Conservation (phyloP, 805 yeast genomes). For the Pichia nakasei region DNA sequence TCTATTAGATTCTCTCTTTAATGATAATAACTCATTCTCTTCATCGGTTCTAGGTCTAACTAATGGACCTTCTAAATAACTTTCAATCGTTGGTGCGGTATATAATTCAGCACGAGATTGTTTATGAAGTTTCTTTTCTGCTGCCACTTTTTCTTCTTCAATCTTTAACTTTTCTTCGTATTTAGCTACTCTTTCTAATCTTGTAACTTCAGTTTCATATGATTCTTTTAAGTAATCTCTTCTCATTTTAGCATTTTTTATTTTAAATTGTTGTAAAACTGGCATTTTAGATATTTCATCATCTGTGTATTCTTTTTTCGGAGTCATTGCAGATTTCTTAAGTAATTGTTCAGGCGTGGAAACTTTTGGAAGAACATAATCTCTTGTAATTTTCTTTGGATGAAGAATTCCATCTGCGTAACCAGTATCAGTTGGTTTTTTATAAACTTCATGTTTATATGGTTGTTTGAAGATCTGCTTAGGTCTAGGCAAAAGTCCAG, state of each 20-base stretch:
- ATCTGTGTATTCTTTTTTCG: constrained; percentile 27
- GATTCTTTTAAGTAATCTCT: constrained; percentile 62
- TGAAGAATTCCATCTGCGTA: constrained; percentile 64
- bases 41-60: constrained; percentile 66
- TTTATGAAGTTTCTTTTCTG: constrained; percentile 25
- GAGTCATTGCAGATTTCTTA: constrained; percentile 39
- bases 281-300: constrained; percentile 30
- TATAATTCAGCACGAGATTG: constrained; percentile 45
- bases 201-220: constrained; percentile 31
- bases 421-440: constrained; percentile 46
- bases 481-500: constrained; percentile 75
- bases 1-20: constrained; percentile 64
- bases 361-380: constrained; percentile 42
- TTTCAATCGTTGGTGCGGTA: constrained; percentile 75
- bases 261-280: constrained; percentile 35
- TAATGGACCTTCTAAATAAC: constrained; percentile 56
- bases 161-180: constrained; percentile 18
- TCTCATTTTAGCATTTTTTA: constrained; percentile 55
- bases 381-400: constrained; percentile 56
- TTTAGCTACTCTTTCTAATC: constrained; percentile 26
- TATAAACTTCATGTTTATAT: constrained; percentile 41
- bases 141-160: constrained; percentile 24
- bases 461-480: constrained; percentile 71
- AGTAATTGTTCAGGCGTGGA: constrained; percentile 56
- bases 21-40: constrained; percentile 46